Percentiles rank a stretch among this genome's conserved stretches.
Conservation (phyloP, 2,329 filamentous ascomycete species). For the Exophiala aquamarina region DNA sequence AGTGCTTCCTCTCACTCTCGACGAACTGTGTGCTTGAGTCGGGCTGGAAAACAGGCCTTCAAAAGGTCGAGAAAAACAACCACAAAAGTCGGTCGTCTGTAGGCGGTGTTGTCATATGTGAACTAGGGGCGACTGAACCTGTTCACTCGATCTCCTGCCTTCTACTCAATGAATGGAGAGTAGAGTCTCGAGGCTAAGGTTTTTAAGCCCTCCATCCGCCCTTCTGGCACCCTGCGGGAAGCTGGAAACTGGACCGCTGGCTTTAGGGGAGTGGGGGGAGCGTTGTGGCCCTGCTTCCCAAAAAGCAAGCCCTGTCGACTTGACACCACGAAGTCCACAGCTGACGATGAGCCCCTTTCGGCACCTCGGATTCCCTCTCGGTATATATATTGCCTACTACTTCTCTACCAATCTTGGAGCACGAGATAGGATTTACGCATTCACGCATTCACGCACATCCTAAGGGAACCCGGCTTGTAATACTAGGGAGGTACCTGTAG, state of each 20-base stretch:
- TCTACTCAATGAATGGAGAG: conserved; percentile 2
- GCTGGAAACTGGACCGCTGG: conserved; percentile 9
- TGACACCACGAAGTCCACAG: not conserved
- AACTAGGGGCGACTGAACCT: no score
- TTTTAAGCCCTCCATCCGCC: conserved; percentile 20
- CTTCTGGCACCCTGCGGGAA: conserved; percentile 8
- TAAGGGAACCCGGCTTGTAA: no score
- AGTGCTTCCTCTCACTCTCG: no score
- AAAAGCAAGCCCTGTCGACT: conserved; percentile 18
- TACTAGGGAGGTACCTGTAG: no score
- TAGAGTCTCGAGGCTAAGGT: conserved; percentile 4
- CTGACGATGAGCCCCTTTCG: not conserved
- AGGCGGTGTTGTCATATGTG: no score
- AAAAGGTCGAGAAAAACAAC: no score
- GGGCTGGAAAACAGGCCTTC: no score
- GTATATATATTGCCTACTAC: not conserved
- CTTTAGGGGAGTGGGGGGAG: conserved; percentile 8
- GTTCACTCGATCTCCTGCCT: not conserved
- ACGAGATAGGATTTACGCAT: no score
- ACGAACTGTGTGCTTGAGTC: no score
- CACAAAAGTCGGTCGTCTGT: no score
- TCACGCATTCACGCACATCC: no score
- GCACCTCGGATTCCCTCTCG: conserved; percentile 9
- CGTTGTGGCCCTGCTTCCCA: conserved; percentile 20
- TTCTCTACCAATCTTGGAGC: no score